phyloP scores from a whole-genome alignment of 164 flowering plant genomes.

The Nymphaea colorata region DNA sequence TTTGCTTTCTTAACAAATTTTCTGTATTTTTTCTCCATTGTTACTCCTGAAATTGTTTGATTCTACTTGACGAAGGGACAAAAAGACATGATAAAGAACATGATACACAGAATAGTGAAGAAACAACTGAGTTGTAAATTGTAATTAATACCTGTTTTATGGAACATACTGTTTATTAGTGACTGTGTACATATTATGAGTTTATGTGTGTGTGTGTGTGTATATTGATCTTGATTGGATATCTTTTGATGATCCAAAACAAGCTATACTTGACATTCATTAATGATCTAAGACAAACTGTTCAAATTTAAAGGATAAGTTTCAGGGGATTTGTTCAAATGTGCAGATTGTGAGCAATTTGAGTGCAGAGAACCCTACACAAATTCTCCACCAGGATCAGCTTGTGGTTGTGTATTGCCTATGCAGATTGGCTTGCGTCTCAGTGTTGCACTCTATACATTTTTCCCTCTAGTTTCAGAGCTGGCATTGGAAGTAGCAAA shows the following conservation, averaged over 20 bases:
- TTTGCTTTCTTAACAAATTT: neutral
- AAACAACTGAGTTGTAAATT: too few relatives aligned
- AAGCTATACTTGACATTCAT: too few relatives aligned
- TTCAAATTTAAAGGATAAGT: too few relatives aligned
- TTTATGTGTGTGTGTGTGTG: too few relatives aligned
- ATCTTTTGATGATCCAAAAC: too few relatives aligned
- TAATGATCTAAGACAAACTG: too few relatives aligned
- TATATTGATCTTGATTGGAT: too few relatives aligned
- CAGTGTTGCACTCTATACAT: slow-evolving; percentile 53
- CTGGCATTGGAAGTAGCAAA: slow-evolving; percentile 58
- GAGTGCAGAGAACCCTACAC: slow-evolving; percentile 56
- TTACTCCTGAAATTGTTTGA: neutral
- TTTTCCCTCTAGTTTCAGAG: slow-evolving; percentile 76
- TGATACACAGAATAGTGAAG: too few relatives aligned
- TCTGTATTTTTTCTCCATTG: neutral
- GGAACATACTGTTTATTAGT: too few relatives aligned
- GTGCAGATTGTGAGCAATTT: slow-evolving; percentile 55
- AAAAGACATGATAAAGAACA: too few relatives aligned
- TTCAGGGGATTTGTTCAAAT: neutral
- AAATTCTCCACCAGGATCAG: slow-evolving; percentile 69
- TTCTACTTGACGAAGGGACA: neutral
- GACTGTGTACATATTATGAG: too few relatives aligned
- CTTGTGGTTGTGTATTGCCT: slow-evolving; percentile 69
- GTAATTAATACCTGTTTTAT: too few relatives aligned
- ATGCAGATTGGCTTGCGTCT: slow-evolving; percentile 71